phyloP scores from a whole-genome alignment of 352 stramenopile species.

The Phytophthora podocarpi region DNA sequence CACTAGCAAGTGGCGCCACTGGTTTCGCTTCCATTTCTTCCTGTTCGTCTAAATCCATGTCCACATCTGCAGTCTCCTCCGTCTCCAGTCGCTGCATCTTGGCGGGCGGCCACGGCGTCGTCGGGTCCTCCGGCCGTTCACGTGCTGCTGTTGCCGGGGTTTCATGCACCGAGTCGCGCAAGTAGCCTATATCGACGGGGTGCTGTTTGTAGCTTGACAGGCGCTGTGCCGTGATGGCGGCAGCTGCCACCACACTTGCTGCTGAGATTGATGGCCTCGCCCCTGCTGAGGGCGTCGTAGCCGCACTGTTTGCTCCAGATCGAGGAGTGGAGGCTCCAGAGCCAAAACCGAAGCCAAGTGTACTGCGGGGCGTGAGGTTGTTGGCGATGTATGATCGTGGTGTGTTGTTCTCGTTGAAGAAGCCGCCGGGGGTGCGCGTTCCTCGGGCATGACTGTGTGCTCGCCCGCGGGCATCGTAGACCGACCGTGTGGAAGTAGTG shows the following conservation, averaged over 20 bases:
- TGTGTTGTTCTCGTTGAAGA: constrained; percentile 70
- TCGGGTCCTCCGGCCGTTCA: constrained; percentile 34
- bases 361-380: constrained; percentile 59
- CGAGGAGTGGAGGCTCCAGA: constrained; percentile 43
- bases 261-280: constrained; percentile 42
- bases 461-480: constrained; percentile 47
- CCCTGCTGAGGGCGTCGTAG: constrained; percentile 34
- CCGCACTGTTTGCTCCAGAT: constrained; percentile 46
- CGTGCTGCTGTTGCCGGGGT: constrained; percentile 3
- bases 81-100: constrained; percentile 41
- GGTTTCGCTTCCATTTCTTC: constrained; percentile 33
- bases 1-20: constrained; percentile 16
- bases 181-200: constrained; percentile 71
- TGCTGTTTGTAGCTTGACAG: constrained; percentile 73
- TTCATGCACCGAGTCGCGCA: constrained; percentile 57
- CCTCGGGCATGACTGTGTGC: constrained; percentile 22
- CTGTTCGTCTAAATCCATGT: constrained; percentile 43
- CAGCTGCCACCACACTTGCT: constrained; percentile 37
- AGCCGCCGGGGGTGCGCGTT: constrained; percentile 33
- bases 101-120: constrained; percentile 27
- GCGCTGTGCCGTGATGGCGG: constrained; percentile 47
- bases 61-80: constrained; percentile 37
- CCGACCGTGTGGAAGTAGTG: constrained; percentile 66
- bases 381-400: constrained; percentile 79
- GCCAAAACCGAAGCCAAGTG: constrained; percentile 34